Evolutionary conservation across 1,139 yeast genomes (phyloP).

Genomic region (Kurtzmaniella quercitrusa): DNA sequence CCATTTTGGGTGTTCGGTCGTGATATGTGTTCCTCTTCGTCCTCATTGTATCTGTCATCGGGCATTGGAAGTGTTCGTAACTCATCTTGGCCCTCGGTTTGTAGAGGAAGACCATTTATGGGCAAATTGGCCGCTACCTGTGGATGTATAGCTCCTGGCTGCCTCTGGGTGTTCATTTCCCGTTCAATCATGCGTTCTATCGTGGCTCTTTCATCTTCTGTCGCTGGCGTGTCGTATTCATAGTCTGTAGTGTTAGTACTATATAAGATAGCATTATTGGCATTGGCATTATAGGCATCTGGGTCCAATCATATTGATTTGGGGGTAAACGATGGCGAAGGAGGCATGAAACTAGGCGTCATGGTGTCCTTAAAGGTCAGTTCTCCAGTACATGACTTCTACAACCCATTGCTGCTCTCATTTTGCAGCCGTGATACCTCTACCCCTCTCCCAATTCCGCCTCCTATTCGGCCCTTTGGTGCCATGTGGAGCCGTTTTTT

Average conservation of each 20-base stretch:
- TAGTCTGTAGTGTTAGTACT: neutral
- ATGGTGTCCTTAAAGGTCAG: too few relatives aligned
- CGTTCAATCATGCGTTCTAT: conserved; percentile 30
- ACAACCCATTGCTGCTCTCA: too few relatives aligned
- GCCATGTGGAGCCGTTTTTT: too few relatives aligned
- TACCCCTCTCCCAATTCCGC: neutral
- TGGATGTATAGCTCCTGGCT: conserved; percentile 21
- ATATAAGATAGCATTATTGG: too few relatives aligned
- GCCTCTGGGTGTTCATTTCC: conserved; percentile 17
- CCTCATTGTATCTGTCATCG: conserved; percentile 27
- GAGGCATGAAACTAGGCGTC: too few relatives aligned
- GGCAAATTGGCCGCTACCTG: conserved; percentile 23
- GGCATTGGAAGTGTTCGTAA: conserved; percentile 7
- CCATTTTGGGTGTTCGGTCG: conserved; percentile 18
- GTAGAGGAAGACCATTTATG: neutral
- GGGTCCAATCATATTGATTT: too few relatives aligned
- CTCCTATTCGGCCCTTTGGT: neutral
- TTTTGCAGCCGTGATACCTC: too few relatives aligned
- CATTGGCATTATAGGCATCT: too few relatives aligned
- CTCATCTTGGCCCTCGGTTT: neutral
- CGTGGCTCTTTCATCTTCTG: conserved; percentile 28
- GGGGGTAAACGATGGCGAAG: too few relatives aligned
- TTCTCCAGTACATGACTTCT: too few relatives aligned
- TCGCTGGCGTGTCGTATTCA: conserved; percentile 9
- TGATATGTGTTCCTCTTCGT: conserved; percentile 16